Percentiles rank a stretch among this genome's conserved stretches.
Evolutionary conservation across 208 protist genomes (phyloP).

Genomic region (Acanthamoeba polyphaga): DNA sequence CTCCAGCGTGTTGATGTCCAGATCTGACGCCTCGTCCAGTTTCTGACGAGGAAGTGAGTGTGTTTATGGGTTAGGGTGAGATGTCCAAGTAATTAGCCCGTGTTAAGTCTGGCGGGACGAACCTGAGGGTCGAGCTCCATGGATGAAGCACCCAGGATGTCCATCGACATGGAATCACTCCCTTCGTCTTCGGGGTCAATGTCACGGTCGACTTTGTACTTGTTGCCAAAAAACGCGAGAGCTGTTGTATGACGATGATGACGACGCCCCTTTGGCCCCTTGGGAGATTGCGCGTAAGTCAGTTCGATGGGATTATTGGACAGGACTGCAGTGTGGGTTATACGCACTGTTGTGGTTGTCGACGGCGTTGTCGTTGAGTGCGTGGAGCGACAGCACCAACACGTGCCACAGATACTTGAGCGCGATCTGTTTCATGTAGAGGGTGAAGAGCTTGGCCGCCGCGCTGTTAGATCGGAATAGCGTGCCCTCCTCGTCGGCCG

Average conservation of each 20-base stretch:
- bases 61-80: no score
- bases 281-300: no score
- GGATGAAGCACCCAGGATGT: not conserved
- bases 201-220: not conserved
- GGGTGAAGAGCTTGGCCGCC: not conserved
- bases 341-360: not conserved
- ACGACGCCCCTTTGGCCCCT: not conserved
- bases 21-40: not conserved
- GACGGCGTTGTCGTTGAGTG: constrained; percentile 53
- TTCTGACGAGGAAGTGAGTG: no score
- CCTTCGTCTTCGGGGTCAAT: not conserved
- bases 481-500: constrained; percentile 19
- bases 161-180: not conserved
- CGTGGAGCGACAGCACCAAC: constrained; percentile 20
- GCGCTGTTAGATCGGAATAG: constrained; percentile 46
- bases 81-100: no score
- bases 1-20: constrained; percentile 59
- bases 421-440: not conserved
- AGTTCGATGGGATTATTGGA: no score
- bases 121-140: constrained; percentile 50
- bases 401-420: constrained; percentile 40
- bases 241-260: not conserved
- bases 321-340: no score
- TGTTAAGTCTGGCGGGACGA: not conserved
- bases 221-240: not conserved